Evolutionary conservation across 1,284 basidiomycete genomes (phyloP).

Genomic region (Cutaneotrichosporon dermatis): DNA sequence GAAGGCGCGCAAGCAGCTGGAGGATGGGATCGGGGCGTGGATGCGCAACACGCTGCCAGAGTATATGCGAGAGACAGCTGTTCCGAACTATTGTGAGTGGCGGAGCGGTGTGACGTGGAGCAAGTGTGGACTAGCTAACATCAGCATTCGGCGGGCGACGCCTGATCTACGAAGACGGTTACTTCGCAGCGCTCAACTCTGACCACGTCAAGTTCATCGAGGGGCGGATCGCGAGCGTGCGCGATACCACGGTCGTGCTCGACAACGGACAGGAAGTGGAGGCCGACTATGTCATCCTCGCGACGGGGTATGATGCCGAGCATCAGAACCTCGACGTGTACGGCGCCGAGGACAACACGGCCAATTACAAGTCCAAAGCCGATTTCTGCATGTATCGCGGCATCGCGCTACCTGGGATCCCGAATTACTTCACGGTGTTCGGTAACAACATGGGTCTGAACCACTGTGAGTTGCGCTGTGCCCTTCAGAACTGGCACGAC

Average conservation of each 20-base stretch:
- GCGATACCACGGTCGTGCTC: constrained; percentile 10
- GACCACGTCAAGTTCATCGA: constrained; percentile 24
- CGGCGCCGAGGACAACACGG: constrained; percentile 3
- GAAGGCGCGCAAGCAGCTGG: constrained; percentile 1
- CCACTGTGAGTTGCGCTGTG: constrained; percentile 17
- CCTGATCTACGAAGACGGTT: constrained; percentile 27
- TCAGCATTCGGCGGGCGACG: constrained; percentile 29
- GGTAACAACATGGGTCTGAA: constrained; percentile 29
- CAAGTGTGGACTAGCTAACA: not conserved
- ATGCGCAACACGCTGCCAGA: constrained; percentile 2
- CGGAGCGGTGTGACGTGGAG: too few relatives aligned
- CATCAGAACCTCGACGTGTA: not conserved
- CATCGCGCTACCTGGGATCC: constrained; percentile 18
- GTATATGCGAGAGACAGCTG: not conserved
- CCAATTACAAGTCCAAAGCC: constrained; percentile 4
- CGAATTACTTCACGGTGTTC: constrained; percentile 29
- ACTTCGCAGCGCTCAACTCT: constrained; percentile 23
- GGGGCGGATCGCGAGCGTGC: constrained; percentile 6
- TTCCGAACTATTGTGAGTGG: constrained; percentile 9
- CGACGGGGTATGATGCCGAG: constrained; percentile 10
- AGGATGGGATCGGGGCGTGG: not conserved
- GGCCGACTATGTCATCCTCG: constrained; percentile 24
- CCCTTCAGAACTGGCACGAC: too few relatives aligned
- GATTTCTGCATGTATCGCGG: constrained; percentile 15
- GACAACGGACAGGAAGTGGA: constrained; percentile 17